A percentile compares a stretch with the other conserved stretches of the same genome.
Evolutionary conservation across 257 asterid species (phyloP).

Genomic region (Salvia hispanica): DNA sequence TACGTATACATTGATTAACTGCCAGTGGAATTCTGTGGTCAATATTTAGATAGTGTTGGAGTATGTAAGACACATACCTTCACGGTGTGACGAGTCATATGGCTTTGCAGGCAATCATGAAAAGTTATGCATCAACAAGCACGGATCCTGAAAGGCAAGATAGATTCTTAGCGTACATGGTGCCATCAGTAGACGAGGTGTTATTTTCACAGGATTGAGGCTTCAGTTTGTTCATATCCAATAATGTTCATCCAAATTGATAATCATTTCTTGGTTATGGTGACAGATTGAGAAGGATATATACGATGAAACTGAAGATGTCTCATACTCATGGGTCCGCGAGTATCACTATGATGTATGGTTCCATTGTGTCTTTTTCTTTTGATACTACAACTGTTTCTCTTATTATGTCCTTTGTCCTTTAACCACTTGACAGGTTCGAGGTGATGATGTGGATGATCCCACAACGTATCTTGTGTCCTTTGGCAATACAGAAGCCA

Average conservation of each 20-base stretch:
- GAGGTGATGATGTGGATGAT: constrained; percentile 83
- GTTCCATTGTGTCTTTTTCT: constrained; percentile 16
- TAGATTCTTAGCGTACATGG: constrained; percentile 93
- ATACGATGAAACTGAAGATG: constrained; percentile 80
- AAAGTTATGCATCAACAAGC: constrained; percentile 68
- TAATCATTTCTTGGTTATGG: constrained; percentile 30
- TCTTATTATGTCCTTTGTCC: constrained; percentile 25
- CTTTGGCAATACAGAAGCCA: constrained; percentile 65
- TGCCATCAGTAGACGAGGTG: constrained; percentile 84
- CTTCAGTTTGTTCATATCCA: too few relatives aligned
- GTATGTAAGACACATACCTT: neutral
- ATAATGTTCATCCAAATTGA: constrained; percentile 6
- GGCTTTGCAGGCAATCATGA: constrained; percentile 85
- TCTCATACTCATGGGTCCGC: constrained; percentile 84
- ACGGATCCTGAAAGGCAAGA: constrained; percentile 61
- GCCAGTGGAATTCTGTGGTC: neutral
- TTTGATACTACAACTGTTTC: constrained; percentile 19
- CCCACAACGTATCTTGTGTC: constrained; percentile 77
- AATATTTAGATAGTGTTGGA: constrained; percentile 7
- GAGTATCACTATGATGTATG: constrained; percentile 95
- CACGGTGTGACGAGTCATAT: constrained; percentile 15
- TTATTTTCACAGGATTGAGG: constrained; percentile 16
- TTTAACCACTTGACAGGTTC: constrained; percentile 55
- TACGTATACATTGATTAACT: constrained; percentile 37
- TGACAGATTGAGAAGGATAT: constrained; percentile 87